These are phyloP conservation scores for Luvunga scandens DNA, from an alignment of 345 rosid species.

Conservation along the genomic window DNA sequence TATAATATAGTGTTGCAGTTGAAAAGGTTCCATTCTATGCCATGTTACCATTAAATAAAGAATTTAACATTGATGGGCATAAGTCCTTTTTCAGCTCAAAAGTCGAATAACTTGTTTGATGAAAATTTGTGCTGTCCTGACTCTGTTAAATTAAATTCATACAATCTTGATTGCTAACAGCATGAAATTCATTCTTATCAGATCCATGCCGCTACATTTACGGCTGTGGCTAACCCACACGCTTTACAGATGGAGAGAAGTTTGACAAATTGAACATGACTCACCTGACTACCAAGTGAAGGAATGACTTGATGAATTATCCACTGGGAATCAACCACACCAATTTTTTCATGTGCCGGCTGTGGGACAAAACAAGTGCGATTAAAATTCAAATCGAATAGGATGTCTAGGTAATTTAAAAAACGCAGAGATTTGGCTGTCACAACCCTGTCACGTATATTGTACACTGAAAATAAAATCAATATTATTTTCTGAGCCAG, in stretches of 20 bases:
- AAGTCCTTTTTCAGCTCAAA: background rate
- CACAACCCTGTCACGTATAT: conserved; percentile 7
- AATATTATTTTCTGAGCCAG: background rate
- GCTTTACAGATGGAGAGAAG: background rate
- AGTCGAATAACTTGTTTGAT: background rate
- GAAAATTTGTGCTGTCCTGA: background rate
- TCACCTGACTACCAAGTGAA: conserved; percentile 86
- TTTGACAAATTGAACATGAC: conserved; percentile 5
- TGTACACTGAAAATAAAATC: background rate
- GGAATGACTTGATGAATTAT: conserved; percentile 90
- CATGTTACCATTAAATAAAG: background rate
- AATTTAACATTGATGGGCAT: background rate
- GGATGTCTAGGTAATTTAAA: background rate
- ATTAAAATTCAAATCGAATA: background rate
- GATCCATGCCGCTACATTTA: background rate
- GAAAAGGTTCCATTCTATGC: background rate
- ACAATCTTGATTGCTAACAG: background rate
- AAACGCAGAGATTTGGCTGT: background rate
- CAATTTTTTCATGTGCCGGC: conserved; percentile 97
- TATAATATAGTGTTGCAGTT: background rate
- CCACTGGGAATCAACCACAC: conserved; percentile 98
- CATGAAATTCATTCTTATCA: background rate
- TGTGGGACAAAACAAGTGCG: conserved; percentile 24
- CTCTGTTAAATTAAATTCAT: background rate
- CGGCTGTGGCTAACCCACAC: background rate